A percentile compares a stretch with the other conserved stretches of the same genome.
Conservation (phyloP, 2,329 filamentous ascomycete species). For the Exophiala lecanii-corni region DNA sequence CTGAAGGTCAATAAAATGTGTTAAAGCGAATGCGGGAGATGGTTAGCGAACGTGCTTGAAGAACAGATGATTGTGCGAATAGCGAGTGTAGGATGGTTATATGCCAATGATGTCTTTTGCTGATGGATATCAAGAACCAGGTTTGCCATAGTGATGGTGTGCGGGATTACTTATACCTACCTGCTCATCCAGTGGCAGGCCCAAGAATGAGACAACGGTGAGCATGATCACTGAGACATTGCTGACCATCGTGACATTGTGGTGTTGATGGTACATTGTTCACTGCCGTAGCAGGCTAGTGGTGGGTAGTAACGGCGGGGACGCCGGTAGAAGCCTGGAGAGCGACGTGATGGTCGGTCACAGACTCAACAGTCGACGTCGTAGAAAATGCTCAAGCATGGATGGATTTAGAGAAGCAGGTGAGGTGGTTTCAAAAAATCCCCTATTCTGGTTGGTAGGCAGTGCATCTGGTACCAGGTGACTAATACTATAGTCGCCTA, state of each 20-base stretch:
- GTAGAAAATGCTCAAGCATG: neutral
- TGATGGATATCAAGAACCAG: conserved; percentile 6
- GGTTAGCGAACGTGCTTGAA: conserved; percentile 1
- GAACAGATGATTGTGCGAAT: neutral
- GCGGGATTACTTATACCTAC: conserved; percentile 15
- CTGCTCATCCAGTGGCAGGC: neutral
- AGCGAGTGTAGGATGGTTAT: conserved; percentile 8
- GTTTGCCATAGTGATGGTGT: conserved; percentile 2
- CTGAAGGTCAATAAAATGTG: conserved; percentile 1
- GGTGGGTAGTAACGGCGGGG: neutral
- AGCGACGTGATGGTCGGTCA: neutral
- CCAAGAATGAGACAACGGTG: neutral
- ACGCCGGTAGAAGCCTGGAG: neutral
- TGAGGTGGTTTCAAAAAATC: neutral
- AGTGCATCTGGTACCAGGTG: neutral
- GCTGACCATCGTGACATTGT: conserved; percentile 5
- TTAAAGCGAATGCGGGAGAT: neutral
- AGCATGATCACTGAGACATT: conserved; percentile 10
- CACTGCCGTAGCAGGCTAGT: too few relatives aligned
- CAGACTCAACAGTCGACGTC: neutral
- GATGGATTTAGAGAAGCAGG: neutral
- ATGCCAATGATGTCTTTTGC: conserved; percentile 2
- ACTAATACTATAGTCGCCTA: neutral
- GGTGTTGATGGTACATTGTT: neutral
- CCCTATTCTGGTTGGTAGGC: neutral